Percentiles rank a stretch among this genome's conserved stretches.
These are phyloP conservation scores for Bullera alba DNA, from an alignment of 768 basidiomycete genomes.

Conservation along the genomic window DNA sequence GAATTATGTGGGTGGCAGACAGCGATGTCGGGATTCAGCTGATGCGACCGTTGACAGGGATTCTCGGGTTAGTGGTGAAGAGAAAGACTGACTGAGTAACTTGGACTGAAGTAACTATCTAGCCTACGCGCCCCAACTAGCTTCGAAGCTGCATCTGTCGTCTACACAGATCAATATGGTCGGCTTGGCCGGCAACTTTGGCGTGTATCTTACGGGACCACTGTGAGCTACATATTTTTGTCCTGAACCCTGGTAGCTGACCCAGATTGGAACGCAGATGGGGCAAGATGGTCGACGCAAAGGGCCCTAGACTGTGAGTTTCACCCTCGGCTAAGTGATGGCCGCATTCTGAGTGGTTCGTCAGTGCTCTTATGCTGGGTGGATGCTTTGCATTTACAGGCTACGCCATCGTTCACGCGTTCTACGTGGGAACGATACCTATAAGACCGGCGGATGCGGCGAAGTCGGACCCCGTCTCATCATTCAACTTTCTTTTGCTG, in stretches of 20 bases:
- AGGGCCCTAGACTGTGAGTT: slow-evolving; percentile 57
- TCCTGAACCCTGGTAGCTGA: background rate
- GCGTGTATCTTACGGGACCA: slow-evolving; percentile 69
- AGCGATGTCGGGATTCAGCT: background rate
- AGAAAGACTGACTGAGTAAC: too few relatives aligned
- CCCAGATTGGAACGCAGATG: slow-evolving; percentile 43
- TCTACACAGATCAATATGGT: slow-evolving; percentile 79
- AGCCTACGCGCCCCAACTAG: slow-evolving; percentile 85
- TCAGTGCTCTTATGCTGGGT: slow-evolving; percentile 56
- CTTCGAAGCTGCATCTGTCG: slow-evolving; percentile 62
- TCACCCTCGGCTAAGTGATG: too few relatives aligned
- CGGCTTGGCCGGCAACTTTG: slow-evolving; percentile 55
- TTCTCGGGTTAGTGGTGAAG: slow-evolving; percentile 4
- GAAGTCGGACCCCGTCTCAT: slow-evolving; percentile 1
- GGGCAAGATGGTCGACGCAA: slow-evolving; percentile 69
- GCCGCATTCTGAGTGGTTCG: too few relatives aligned
- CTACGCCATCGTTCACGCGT: slow-evolving; percentile 64
- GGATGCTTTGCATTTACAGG: slow-evolving; percentile 61
- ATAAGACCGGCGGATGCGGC: slow-evolving; percentile 32
- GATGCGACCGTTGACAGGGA: background rate
- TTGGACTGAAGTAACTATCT: too few relatives aligned
- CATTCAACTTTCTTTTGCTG: slow-evolving; percentile 51
- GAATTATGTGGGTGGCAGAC: slow-evolving; percentile 9
- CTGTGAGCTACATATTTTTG: slow-evolving; percentile 36
- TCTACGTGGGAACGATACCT: slow-evolving; percentile 55